A percentile compares a stretch with the other conserved stretches of the same genome.
Conservation (phyloP, 768 basidiomycete genomes). For the Pholiota microspora region DNA sequence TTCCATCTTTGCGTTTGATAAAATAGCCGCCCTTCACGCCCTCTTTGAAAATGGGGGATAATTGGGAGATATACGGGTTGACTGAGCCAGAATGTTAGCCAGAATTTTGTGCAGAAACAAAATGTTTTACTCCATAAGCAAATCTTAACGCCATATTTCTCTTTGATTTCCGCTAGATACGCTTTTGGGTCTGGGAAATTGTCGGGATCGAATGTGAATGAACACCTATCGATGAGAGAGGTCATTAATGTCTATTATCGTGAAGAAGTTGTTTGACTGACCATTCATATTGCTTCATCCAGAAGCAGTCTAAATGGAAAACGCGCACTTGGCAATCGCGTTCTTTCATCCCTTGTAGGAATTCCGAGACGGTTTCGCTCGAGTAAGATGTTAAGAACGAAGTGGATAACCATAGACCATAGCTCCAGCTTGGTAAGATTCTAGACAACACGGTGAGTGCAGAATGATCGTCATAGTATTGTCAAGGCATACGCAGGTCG, state of each 20-base stretch:
- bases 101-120: neutral
- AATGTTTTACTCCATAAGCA: constrained; percentile 62
- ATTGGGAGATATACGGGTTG: constrained; percentile 73
- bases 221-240: constrained; percentile 47
- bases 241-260: constrained; percentile 10
- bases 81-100: constrained; percentile 33
- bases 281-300: constrained; percentile 75
- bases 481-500: constrained; percentile 45
- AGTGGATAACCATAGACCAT: constrained; percentile 76
- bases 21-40: constrained; percentile 66
- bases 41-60: constrained; percentile 68
- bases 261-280: constrained; percentile 18
- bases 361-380: constrained; percentile 63
- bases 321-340: constrained; percentile 63
- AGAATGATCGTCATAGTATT: neutral
- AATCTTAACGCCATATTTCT: constrained; percentile 64
- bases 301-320: constrained; percentile 77
- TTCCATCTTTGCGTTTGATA: constrained; percentile 66
- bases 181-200: constrained; percentile 72
- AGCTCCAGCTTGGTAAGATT: constrained; percentile 70
- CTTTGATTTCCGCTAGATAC: constrained; percentile 59
- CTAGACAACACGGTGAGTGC: constrained; percentile 33
- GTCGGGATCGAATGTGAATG: constrained; percentile 75
- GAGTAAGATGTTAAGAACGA: constrained; percentile 75
- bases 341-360: constrained; percentile 69